Percentiles rank a stretch among this genome's conserved stretches.
Evolutionary conservation across 345 rosid species (phyloP).

Genomic region (Moricandia moricandioides): DNA sequence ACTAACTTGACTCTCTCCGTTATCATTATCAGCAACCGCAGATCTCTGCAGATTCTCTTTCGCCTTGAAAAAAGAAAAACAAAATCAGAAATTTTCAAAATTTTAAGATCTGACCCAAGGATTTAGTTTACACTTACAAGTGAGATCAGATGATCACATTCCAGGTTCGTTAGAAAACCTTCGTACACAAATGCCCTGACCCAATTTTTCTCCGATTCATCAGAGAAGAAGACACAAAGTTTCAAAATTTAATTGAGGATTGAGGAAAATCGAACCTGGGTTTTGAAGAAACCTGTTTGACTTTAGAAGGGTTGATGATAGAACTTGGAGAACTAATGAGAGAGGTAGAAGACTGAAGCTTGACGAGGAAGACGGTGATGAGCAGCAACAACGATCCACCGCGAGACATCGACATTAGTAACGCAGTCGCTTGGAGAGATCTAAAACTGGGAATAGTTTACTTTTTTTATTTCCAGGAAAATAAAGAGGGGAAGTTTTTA

Average conservation of each 20-base stretch:
- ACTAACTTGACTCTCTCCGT: slow-evolving; percentile 80
- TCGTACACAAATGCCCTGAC: slow-evolving; percentile 87
- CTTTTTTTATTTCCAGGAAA: slow-evolving; percentile 1
- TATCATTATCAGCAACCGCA: slow-evolving; percentile 84
- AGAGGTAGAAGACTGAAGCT: slow-evolving; percentile 38
- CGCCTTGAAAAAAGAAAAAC: too few species aligned
- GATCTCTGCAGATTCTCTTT: slow-evolving; percentile 89
- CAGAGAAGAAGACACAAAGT: neutral
- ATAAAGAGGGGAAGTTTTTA: slow-evolving; percentile 21
- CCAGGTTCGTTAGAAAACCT: slow-evolving; percentile 87
- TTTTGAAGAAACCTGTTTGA: slow-evolving; percentile 80
- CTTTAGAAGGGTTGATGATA: slow-evolving; percentile 75
- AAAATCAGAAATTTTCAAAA: neutral
- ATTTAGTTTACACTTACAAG: slow-evolving; percentile 50
- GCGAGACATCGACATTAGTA: slow-evolving; percentile 19
- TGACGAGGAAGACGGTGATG: slow-evolving; percentile 43
- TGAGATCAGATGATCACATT: slow-evolving; percentile 92
- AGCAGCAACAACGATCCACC: slow-evolving; percentile 32
- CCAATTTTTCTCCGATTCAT: neutral
- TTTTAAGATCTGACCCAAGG: slow-evolving; percentile 5
- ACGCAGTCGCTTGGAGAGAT: slow-evolving; percentile 17
- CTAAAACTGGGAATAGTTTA: neutral
- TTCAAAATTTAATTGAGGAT: neutral
- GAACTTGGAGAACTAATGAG: slow-evolving; percentile 55
- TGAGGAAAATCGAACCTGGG: slow-evolving; percentile 53